phyloP scores from a whole-genome alignment of 768 basidiomycete genomes.

The Candolleomyces aberdarensis region DNA sequence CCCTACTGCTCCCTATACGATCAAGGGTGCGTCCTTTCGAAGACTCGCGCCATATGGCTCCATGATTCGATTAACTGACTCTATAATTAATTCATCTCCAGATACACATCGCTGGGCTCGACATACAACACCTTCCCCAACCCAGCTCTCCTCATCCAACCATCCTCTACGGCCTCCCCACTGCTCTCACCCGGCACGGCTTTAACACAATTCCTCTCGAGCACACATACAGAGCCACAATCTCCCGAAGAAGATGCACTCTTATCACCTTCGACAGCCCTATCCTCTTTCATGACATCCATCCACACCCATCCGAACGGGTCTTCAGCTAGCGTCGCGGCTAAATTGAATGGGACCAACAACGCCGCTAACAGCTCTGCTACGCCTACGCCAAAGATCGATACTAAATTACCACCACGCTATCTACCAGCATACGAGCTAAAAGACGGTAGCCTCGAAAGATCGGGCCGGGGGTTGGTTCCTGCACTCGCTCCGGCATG shows the following conservation, averaged over 20 bases:
- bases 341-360: background rate
- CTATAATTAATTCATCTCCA: slow-evolving; percentile 22
- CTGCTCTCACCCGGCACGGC: slow-evolving; percentile 20
- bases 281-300: slow-evolving; percentile 26
- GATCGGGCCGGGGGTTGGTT: slow-evolving; percentile 53
- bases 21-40: slow-evolving; percentile 60
- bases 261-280: slow-evolving; percentile 22
- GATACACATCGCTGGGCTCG: slow-evolving; percentile 97
- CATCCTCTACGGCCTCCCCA: slow-evolving; percentile 17
- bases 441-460: slow-evolving; percentile 67
- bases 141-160: slow-evolving; percentile 62
- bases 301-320: slow-evolving; percentile 24
- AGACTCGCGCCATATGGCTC: background rate
- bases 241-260: slow-evolving; percentile 6
- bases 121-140: slow-evolving; percentile 94
- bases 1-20: slow-evolving; percentile 92
- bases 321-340: slow-evolving; percentile 5
- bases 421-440: slow-evolving; percentile 85
- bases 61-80: too few relatives aligned
- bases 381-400: background rate
- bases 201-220: slow-evolving; percentile 22
- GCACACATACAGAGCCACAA: slow-evolving; percentile 13
- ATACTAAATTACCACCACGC: slow-evolving; percentile 17
- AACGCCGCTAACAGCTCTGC: background rate
- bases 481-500: background rate